Conservation (phyloP, 495 filamentous ascomycete genomes). For the Lophium mytilinum region DNA sequence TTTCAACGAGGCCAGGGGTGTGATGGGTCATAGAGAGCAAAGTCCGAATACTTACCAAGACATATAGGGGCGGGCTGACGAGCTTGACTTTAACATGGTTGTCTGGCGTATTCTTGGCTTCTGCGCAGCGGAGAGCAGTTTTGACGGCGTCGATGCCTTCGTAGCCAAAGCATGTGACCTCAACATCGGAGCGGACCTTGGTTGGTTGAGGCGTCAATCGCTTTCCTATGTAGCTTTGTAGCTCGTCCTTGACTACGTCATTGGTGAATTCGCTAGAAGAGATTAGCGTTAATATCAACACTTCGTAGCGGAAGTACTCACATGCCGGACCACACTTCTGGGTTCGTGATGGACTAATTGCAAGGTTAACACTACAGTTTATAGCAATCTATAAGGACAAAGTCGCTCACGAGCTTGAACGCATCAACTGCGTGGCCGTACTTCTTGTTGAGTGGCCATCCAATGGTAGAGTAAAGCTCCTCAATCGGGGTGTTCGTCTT, state of each 20-base stretch:
- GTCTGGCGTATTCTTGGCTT: slow-evolving; percentile 78
- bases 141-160: slow-evolving; percentile 99
- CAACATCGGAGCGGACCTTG: slow-evolving; percentile 95
- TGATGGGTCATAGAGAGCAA: background rate
- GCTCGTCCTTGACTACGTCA: slow-evolving; percentile 75
- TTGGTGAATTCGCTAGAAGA: slow-evolving; percentile 57
- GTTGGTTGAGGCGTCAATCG: slow-evolving; percentile 93
- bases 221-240: slow-evolving; percentile 90
- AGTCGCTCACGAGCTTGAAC: slow-evolving; percentile 62
- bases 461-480: slow-evolving; percentile 84
- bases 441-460: slow-evolving; percentile 94
- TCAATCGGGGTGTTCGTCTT: slow-evolving; percentile 92
- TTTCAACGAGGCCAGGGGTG: slow-evolving; percentile 13
- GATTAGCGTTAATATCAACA: too few species aligned
- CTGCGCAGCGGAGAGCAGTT: slow-evolving; percentile 73
- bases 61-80: slow-evolving; percentile 90
- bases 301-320: too few species aligned
- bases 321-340: slow-evolving; percentile 89
- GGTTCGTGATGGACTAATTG: slow-evolving; percentile 76
- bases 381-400: too few species aligned
- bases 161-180: slow-evolving; percentile 93
- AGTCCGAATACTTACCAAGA: slow-evolving; percentile 48
- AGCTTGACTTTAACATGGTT: slow-evolving; percentile 95
- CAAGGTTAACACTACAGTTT: too few species aligned
- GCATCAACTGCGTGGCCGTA: slow-evolving; percentile 95